phyloP scores from a whole-genome alignment of 1,284 basidiomycete genomes.

The Cryptococcus jaspeensis region DNA sequence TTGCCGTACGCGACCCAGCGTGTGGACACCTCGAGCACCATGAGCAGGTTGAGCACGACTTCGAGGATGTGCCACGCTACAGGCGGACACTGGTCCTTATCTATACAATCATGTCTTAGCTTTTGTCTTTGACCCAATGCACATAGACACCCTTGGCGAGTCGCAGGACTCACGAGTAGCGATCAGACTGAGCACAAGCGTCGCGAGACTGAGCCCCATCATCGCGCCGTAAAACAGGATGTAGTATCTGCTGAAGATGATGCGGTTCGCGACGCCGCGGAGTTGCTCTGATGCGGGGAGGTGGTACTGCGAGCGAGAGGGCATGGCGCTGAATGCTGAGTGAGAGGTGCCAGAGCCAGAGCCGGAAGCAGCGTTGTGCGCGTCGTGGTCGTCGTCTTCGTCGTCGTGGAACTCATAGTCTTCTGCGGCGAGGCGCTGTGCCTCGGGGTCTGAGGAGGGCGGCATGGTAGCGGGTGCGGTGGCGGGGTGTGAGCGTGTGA shows the following conservation, averaged over 20 bases:
- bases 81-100: conserved; percentile 47
- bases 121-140: not conserved
- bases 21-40: conserved; percentile 88
- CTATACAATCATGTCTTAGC: conserved; percentile 13
- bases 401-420: conserved; percentile 12
- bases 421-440: not conserved
- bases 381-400: conserved; percentile 8
- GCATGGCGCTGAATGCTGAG: not conserved
- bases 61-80: conserved; percentile 83
- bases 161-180: conserved; percentile 38
- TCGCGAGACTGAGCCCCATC: conserved; percentile 84
- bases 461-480: not conserved
- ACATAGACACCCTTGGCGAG: not conserved
- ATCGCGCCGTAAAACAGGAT: conserved; percentile 77
- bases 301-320: conserved; percentile 44
- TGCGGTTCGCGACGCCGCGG: conserved; percentile 50
- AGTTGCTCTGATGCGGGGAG: conserved; percentile 46
- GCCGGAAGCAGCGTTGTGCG: not conserved
- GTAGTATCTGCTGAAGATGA: conserved; percentile 50
- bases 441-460: not conserved
- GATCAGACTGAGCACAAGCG: conserved; percentile 79
- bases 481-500: not conserved
- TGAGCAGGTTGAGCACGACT: conserved; percentile 81
- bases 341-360: not conserved
- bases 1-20: conserved; percentile 85